Conservation (phyloP, 1,284 basidiomycete species). For the Mixia osmundae region DNA sequence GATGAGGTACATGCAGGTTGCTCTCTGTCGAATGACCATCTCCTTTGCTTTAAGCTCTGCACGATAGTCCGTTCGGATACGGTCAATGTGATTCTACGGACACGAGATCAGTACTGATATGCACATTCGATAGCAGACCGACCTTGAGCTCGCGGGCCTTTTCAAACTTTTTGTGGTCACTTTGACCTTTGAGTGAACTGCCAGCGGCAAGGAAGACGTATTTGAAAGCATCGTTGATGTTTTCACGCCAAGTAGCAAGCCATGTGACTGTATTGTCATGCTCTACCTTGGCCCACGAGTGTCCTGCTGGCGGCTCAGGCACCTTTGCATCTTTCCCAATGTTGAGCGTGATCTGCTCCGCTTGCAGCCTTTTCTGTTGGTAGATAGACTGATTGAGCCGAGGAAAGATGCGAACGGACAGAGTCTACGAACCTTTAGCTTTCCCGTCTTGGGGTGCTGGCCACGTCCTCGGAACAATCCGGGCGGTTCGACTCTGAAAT, state of each 20-base stretch:
- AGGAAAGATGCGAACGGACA: background rate
- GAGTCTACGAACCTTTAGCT: conserved; percentile 47
- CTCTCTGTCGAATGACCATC: conserved; percentile 77
- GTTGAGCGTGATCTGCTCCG: conserved; percentile 85
- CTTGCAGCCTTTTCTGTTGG: conserved; percentile 49
- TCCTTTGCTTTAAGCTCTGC: conserved; percentile 64
- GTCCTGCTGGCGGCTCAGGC: conserved; percentile 27
- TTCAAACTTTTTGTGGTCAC: conserved; percentile 86
- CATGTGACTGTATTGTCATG: conserved; percentile 91
- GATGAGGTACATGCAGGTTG: conserved; percentile 93
- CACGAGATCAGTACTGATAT: background rate
- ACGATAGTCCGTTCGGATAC: conserved; percentile 65
- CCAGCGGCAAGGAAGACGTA: conserved; percentile 90
- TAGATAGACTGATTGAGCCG: background rate
- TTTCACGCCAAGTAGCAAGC: conserved; percentile 88
- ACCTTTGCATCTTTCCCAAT: conserved; percentile 49
- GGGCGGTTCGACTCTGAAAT: conserved; percentile 94
- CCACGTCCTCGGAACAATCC: conserved; percentile 92
- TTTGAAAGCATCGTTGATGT: conserved; percentile 33
- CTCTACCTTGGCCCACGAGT: conserved; percentile 28
- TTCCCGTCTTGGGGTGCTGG: conserved; percentile 93
- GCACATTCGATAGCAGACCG: conserved; percentile 10
- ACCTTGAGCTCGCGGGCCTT: conserved; percentile 87
- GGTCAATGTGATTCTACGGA: conserved; percentile 56
- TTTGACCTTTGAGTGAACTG: conserved; percentile 84